Evolutionary conservation across 257 asterid species (phyloP).

Genomic region (Fraxinus quadrangulata): DNA sequence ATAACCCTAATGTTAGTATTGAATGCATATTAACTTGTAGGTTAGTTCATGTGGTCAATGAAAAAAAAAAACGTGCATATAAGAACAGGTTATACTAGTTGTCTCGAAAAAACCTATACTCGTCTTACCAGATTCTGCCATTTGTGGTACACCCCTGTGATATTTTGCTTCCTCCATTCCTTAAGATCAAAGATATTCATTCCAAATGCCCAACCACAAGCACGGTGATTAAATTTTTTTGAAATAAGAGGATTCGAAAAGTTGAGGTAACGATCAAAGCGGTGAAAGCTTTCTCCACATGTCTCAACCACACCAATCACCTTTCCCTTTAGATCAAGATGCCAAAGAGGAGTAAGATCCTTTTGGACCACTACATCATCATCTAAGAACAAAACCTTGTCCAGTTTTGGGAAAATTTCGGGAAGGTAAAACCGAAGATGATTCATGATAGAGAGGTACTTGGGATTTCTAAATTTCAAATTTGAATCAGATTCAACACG

Average conservation of each 20-base stretch:
- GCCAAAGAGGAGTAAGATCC: conserved; percentile 81
- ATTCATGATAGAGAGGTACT: conserved; percentile 92
- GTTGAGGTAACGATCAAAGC: conserved; percentile 90
- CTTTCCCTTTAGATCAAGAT: conserved; percentile 72
- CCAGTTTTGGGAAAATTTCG: conserved; percentile 82
- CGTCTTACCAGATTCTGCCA: conserved; percentile 87
- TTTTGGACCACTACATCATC: conserved; percentile 85
- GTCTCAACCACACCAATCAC: conserved; percentile 97
- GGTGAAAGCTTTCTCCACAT: conserved; percentile 91
- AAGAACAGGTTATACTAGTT: neutral
- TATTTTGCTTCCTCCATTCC: conserved; percentile 78
- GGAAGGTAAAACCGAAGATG: conserved; percentile 95
- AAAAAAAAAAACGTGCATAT: neutral
- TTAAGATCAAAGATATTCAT: conserved; percentile 79
- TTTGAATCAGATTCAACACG: conserved; percentile 77
- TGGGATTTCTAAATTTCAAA: conserved; percentile 86
- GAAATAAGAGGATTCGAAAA: conserved; percentile 88
- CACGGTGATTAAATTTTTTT: conserved; percentile 62
- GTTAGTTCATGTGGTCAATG: neutral
- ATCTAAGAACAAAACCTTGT: conserved; percentile 83
- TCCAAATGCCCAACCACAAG: conserved; percentile 99
- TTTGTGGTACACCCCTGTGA: conserved; percentile 79
- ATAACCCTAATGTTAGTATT: neutral
- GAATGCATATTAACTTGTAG: neutral
- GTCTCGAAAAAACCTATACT: neutral